Evolutionary conservation across 257 asterid genomes (phyloP), one percentile per base, ranked within the genome.

Genomic region (Solanum piurae): DNA sequence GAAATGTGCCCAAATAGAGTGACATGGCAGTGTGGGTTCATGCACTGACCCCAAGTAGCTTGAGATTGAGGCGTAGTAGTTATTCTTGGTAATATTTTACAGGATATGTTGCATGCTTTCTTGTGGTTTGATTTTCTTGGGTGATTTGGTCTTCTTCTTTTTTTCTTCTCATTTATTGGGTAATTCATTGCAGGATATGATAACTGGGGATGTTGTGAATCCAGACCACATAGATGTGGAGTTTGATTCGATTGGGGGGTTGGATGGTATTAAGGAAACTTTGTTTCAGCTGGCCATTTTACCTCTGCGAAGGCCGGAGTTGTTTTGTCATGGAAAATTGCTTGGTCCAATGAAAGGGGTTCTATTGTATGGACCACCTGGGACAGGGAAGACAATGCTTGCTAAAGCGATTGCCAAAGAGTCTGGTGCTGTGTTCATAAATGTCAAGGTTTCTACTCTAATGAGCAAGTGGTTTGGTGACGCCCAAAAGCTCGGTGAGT

Each of bases 401-500:
- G 99, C 99, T 60, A 96, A 97, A 93, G 99, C 98, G 49, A 97
- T 97, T 86, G 99, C 99, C 20, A 97, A 94, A 92, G 98, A 96
- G 89, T 97, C 99, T 3, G 98, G 96, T 36, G 98, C 99, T 89
- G 98, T 93, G 87, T 96, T 97, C 86, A 97, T 97, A 86, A 97
- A 97, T 38, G 94, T 97, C 84, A 95, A 93, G 89, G 77, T 97
- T 91, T 95, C 99, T 27, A 97, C 92, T 90, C 90, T 97, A 79
- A 97, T 94, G 99, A 97, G 98, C 93, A 97, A 97, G 92, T 96
- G 98, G 98, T 97, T 95, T 87, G 99, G 99, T 58, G 99, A 96
- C 88, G 99, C 99, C 60, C 98, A 97, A 86, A 97, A 97, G 87
- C 92, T 96, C 40, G 99, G 99, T 97, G 75, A 12, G 94, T 88